phyloP scores from a whole-genome alignment of 148 eudicot genomes.

The Amaranthus cruentus region DNA sequence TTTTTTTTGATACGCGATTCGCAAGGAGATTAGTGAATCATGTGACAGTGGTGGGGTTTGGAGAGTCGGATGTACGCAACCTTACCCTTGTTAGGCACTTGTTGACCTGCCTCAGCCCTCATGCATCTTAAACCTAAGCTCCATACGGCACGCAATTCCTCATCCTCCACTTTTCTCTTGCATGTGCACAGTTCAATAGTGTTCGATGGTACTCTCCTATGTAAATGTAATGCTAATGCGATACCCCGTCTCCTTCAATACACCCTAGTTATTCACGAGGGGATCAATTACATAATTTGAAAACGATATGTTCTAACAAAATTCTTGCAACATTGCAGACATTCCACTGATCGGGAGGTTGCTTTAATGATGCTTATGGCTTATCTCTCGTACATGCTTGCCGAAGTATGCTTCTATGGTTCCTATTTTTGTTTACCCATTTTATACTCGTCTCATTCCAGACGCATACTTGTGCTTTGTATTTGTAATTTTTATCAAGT shows the following conservation, averaged over 20 bases:
- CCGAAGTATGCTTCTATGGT: constrained; percentile 47
- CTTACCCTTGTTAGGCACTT: too few species aligned
- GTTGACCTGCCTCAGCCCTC: too few species aligned
- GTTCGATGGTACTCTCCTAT: background rate
- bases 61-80: too few species aligned
- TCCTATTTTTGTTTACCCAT: background rate
- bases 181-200: too few species aligned
- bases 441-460: background rate
- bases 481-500: background rate
- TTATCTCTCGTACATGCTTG: constrained; percentile 76
- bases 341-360: constrained; percentile 85
- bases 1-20: too few species aligned
- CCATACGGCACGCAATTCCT: too few species aligned
- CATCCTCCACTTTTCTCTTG: too few species aligned
- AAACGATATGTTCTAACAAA: constrained; percentile 15
- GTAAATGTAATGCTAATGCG: background rate
- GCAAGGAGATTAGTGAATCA: too few species aligned
- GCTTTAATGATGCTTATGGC: constrained; percentile 92
- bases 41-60: too few species aligned
- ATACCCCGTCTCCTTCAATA: background rate
- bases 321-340: constrained; percentile 42
- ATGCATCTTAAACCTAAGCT: too few species aligned
- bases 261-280: background rate
- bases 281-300: background rate
- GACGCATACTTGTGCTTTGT: background rate